Evolutionary conservation across 768 basidiomycete species (phyloP), one percentile per base, ranked within the genome.

Genomic region (Lentinula raphanica): DNA sequence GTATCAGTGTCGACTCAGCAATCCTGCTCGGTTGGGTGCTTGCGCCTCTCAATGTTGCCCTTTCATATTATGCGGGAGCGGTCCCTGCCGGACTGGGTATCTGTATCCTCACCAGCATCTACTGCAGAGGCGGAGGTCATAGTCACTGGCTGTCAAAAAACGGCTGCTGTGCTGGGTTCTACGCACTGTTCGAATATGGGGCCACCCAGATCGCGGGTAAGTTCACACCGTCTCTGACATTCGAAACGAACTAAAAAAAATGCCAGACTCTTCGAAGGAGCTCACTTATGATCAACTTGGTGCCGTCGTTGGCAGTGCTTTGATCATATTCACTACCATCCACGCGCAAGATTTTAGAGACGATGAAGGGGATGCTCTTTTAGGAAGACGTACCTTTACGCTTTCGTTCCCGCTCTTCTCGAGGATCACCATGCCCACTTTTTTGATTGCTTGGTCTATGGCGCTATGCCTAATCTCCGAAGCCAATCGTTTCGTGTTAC

Each of bases 261-360:
- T 42, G 5, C 31, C 17, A 55, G 54, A 54, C 36, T 31, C 38
- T 28, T 55, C 54, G n/a, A n/a, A 44, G 25, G 32, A 29, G n/a
- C 29, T 27, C 8, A 38, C 17, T 28, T 32, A 35, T 11, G 25
- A 55, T 25, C 19, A 48, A 4, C 15, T 46, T 23, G 29, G 28
- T 5, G 42, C 56, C 11, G 31, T 57, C 5, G 29, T 59, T 32
- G 55, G 67, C 8, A 75, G 72, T 46, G 59, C 66, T 0, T 51
- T 65, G 9, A 67, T 74, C 13, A 66, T 74, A 7, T 51, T 69
- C 40, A 71, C 71, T 7, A 77, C 76, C 2, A 71, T 74, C 11
- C 73, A 76, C 32, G 69, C 70, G 0, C 69, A 72, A 57, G 73
- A 74, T 42, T 74, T 74, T 55, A 60, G 63, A 2, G 73, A 74